These are phyloP conservation scores for Tetrapyrgos nigripes DNA, from an alignment of 1,284 basidiomycete genomes.

Conservation along the genomic window DNA sequence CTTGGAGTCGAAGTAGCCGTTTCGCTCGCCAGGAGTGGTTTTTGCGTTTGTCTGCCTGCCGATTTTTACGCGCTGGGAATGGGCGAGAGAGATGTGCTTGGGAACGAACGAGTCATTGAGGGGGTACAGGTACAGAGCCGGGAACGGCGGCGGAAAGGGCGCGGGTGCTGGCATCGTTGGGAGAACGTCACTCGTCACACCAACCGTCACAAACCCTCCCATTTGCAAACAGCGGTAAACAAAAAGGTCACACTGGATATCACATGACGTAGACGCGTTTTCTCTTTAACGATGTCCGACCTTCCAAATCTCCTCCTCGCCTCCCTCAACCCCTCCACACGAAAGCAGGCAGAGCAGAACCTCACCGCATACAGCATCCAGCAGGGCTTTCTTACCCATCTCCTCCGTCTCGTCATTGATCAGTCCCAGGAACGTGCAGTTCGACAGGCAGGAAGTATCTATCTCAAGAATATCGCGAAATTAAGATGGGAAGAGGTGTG, in stretches of 20 bases:
- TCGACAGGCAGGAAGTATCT: conserved; percentile 84
- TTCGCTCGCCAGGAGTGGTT: conserved; percentile 92
- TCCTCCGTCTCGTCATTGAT: conserved; percentile 78
- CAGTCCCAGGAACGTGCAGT: conserved; percentile 70
- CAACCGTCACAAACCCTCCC: background rate
- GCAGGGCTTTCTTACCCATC: conserved; percentile 78
- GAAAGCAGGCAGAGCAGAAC: conserved; percentile 83
- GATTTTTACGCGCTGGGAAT: conserved; percentile 85
- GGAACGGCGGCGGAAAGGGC: conserved; percentile 52
- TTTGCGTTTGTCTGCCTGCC: conserved; percentile 98
- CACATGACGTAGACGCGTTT: background rate
- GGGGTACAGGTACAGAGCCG: conserved; percentile 91
- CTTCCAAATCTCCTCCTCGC: conserved; percentile 71
- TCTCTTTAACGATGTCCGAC: conserved; percentile 59
- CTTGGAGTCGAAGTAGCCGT: conserved; percentile 98
- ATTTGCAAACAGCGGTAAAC: background rate
- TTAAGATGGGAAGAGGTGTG: conserved; percentile 86
- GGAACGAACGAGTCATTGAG: conserved; percentile 96
- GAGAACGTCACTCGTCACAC: background rate
- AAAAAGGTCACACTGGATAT: background rate
- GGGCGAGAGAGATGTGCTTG: conserved; percentile 91
- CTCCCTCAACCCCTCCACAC: conserved; percentile 74
- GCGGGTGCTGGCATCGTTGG: conserved; percentile 46
- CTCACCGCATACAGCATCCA: conserved; percentile 73
- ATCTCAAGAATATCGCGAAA: conserved; percentile 89